These are phyloP conservation scores for Remersonia thermophila DNA, from an alignment of 2,329 filamentous ascomycete species.

Conservation along the genomic window DNA sequence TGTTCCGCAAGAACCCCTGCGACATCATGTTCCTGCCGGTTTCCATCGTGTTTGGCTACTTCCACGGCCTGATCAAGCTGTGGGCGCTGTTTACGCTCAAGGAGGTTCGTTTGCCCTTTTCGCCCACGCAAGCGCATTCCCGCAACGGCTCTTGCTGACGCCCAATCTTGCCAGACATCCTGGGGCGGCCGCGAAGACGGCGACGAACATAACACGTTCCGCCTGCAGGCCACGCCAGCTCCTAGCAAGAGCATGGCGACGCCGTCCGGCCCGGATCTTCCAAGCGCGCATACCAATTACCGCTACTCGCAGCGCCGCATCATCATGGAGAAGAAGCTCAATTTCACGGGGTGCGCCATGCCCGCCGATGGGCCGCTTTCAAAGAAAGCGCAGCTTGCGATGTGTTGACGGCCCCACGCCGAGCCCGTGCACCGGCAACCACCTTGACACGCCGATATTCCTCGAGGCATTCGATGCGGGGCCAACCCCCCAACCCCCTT, in stretches of 20 bases:
- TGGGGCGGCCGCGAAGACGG: slow-evolving; percentile 92
- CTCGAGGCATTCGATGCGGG: too few relatives aligned
- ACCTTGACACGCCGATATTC: too few relatives aligned
- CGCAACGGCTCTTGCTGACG: background rate
- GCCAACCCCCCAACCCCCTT: too few relatives aligned
- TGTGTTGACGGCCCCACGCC: background rate
- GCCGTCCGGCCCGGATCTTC: slow-evolving; percentile 22
- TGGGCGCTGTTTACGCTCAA: slow-evolving; percentile 74
- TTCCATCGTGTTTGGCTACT: slow-evolving; percentile 85
- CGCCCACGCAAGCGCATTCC: too few relatives aligned
- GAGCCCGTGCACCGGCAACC: too few relatives aligned
- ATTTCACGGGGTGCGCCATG: slow-evolving; percentile 6
- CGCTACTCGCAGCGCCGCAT: slow-evolving; percentile 8
- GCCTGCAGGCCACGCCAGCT: slow-evolving; percentile 18
- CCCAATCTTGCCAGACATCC: slow-evolving; percentile 53
- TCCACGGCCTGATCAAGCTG: slow-evolving; percentile 85
- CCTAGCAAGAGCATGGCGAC: slow-evolving; percentile 26
- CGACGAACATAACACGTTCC: slow-evolving; percentile 57
- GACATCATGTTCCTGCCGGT: slow-evolving; percentile 71
- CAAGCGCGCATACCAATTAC: slow-evolving; percentile 4
- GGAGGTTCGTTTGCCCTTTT: slow-evolving; percentile 57
- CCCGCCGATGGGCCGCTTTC: slow-evolving; percentile 2
- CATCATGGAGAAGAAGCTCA: slow-evolving; percentile 4
- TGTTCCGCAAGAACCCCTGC: slow-evolving; percentile 72
- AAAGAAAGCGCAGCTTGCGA: background rate